Base-by-base conservation (phyloP, 2,329 filamentous ascomycete genomes). In the Ceratocystis albifundus region DNA sequence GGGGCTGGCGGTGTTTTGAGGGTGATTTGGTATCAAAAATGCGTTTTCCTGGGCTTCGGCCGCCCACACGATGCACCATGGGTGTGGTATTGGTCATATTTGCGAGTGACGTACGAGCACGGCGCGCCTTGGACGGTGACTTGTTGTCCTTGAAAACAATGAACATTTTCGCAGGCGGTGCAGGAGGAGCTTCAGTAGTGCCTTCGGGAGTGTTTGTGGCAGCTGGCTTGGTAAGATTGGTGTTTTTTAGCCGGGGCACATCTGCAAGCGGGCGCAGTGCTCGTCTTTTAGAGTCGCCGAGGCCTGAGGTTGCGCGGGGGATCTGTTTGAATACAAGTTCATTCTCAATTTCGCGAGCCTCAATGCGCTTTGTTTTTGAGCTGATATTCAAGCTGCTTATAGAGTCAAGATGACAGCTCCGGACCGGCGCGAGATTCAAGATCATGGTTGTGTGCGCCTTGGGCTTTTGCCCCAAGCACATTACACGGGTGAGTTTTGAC, bases 381-480 rank as follows among this genome's bases (percentile, higher is more conserved):
- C 92, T 94, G 72, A 97, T 94, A 73, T 96, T 96, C 65, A 97
- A 79, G 69, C 92, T 96, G 76, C 90, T 96, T 4, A 96, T 80
- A 0, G 93, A 96, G 74, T 97, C 93, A 48, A 96, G 82, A 72
- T 97, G 93, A 73, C 96, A 97, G 71, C 89, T 91, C 69, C 89
- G 85, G n/a, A 95, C 82, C 0, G 94, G 92, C 0, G 93, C 90
- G 2, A 97, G 82, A 72, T 97, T 97, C 46, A 97, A 80, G 67
- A 97, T 94, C 94, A 97, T 97, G 73, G 97, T 84, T 0, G 92
- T 96, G 70, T 96, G 85, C 63, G 94, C 93, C 70, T 96, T 90
- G 8, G 41, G 8, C 77, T 97, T 96, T 77, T 96, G 93, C 2
- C 93, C 93, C 7, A 97, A 77, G 0, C 89, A 93, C 30, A 97